Base-by-base conservation (phyloP, 2,329 filamentous ascomycete species). In the Ustulina deusta region DNA sequence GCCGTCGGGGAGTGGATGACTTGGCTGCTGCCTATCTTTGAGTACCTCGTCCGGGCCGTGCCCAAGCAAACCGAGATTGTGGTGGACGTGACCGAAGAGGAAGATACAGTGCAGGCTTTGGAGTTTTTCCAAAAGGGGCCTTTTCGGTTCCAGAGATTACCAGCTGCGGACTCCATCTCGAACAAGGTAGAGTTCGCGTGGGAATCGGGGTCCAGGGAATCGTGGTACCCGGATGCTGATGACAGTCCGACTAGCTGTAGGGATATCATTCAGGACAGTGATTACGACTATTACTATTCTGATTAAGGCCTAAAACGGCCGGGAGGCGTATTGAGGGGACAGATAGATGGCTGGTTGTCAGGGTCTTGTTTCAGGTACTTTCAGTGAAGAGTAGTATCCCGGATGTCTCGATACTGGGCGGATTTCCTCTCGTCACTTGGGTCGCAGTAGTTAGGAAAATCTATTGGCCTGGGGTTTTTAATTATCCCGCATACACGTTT, bases 11-110 rank as follows among this genome's bases (percentile, higher is more conserved):
- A 63, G 46, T 56, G 59, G 54, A 59, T 63, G 64, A 49, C 59
- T 2, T 66, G 57, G 64, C 59, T 66, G 7, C 38, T 58, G 17
- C 64, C 64, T 17, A 25, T 66, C 46, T 66, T 66, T 9, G 60
- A 63, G 48, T 66, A 66, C 25, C 64, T 66, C 22, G 48, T 66
- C 13, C 46, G 22, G 22, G 29, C 60, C 10, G 48, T 66, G 27
- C 64, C 59, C 27, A 42, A 59, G 48, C 44, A 59, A 1, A 55
- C 64, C 13, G 64, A 66, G 54, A 63, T 66, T 10, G 54, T 66
- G 17, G 51, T 66, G 9, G 64, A 66, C 15, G 64, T 63, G 22
- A 32, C 36, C 1, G 60, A 63, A 6, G 59, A 63, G 48, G 64
- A 59, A n/a, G 64, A 63, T 15, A 59, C 46, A 32, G 59, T 66